Evolutionary conservation across 2,329 filamentous ascomycete genomes (phyloP), one percentile per base, ranked within the genome.

Genomic region (Fusarium fracticaudum): DNA sequence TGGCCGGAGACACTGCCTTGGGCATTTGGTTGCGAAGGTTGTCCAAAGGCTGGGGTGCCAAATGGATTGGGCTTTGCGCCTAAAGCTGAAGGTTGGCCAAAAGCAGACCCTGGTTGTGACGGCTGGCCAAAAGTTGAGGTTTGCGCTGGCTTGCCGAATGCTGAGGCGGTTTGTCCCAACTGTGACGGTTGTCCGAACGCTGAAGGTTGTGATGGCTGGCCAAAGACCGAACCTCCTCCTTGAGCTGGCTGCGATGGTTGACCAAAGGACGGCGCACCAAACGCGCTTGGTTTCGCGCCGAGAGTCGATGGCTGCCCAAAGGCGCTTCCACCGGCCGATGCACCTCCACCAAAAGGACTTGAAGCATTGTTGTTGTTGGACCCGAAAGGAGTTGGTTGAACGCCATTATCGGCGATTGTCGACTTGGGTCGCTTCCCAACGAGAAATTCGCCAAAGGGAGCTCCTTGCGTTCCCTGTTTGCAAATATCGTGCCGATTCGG

Each of bases 401-500:
- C 72, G 62, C 79, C 80, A 64, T 78, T 79, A 22, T 62, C 77
- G 73, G 61, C 79, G 40, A 73, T 73, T 13, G 73, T 67, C 26
- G 78, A 75, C 31, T 74, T 75, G 38, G 79, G 68, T 72, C 79
- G 73, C 73, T 79, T 83, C 41, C 84, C 84, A 15, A 83, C 83
- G 1, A 81, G 78, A 69, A 89, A 89, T 54, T 83, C 80, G 51
- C 86, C 85, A 64, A 83, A 85, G 0, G 84, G 83, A 13, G 82
- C 82, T n/a, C 83, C 81, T n/a, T 84, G 81, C 1, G 79, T 85
- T 53, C 83, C 83, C 72, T 86, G 83, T 63, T 86, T 84, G 80
- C 88, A 89, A 26, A 91, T 86, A 73, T 95, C 93, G 60, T 88
- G 84, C 45, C 94, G 88, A 79, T 96, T 97, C 3, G 94, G 94